Evolutionary conservation across 805 yeast genomes (phyloP), one percentile per base, ranked within the genome.

Genomic region (Limtongia smithiae): DNA sequence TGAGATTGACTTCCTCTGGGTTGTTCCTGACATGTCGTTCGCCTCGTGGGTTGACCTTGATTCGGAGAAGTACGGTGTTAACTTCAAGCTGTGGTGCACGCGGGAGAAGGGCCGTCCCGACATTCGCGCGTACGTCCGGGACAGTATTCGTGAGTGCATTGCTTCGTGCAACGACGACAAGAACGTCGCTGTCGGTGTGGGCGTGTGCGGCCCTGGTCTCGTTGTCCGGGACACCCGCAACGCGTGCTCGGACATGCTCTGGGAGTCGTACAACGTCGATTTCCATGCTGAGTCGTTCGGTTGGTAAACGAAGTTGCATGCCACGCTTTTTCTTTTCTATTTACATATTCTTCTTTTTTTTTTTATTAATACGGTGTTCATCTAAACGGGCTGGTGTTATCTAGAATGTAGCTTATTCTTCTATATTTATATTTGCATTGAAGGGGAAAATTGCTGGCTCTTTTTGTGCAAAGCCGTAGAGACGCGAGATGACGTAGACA

Each of bases 221-320:
- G 46, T 64, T 18, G 50, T 64, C 22, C 55, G 64, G 20, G 60
- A 52, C 24, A 58, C 60, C 6, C 53, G 65, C 24, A 64, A 64
- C 44, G 54, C 57, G 8, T 57, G 58, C 36, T 55, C 67, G 4
- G 57, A 54, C 22, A 40, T 63, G 40, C 46, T 57, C 28, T 51
- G 56, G 47, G 51, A 58, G 27, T 62, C 62, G n/a, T 38, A 44
- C 48, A 48, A 50, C 32, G 55, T 64, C 28, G 51, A 58, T 35
- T 57, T 62, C 44, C 59, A 61, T 34, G 60, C 64, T 21, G 67
- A 64, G 54, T 45, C 58, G 15, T 64, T 64, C 46, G 66, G 67
- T 9, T 64, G 67, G 67, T 64, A 52, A 50, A n/a, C 35, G 24
- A 4, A 4, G 7, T 11, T 7, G 24, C 12, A 25, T 15, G 2